These are phyloP conservation scores for Chlorophyllum brunneum DNA, from an alignment of 768 basidiomycete genomes.

Conservation along the genomic window DNA sequence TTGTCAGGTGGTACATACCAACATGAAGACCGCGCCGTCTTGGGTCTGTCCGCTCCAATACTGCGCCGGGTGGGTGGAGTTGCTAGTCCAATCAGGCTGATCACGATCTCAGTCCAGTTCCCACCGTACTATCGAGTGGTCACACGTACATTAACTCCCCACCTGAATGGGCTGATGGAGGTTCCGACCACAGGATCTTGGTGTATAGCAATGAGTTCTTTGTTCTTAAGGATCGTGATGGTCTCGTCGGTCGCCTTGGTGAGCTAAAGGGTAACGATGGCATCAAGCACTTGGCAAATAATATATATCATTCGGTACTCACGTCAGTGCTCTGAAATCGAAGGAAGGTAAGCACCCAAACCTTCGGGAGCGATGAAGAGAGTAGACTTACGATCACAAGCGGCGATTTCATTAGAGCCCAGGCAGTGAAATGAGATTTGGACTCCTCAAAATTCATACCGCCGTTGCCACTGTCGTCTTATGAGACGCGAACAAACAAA, in stretches of 20 bases:
- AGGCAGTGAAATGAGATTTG: slow-evolving; percentile 69
- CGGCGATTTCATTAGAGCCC: slow-evolving; percentile 70
- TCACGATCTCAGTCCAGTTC: slow-evolving; percentile 4
- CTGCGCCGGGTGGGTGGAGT: slow-evolving; percentile 54
- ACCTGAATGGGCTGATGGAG: slow-evolving; percentile 61
- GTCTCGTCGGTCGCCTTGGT: slow-evolving; percentile 43
- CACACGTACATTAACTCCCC: slow-evolving; percentile 59
- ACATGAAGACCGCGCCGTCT: slow-evolving; percentile 66
- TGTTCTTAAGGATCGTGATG: slow-evolving; percentile 55
- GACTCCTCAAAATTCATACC: slow-evolving; percentile 57
- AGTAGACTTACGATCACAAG: slow-evolving; percentile 44
- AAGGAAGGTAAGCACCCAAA: background rate
- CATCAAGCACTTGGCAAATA: background rate
- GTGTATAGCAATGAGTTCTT: slow-evolving; percentile 65
- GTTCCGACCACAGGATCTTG: slow-evolving; percentile 63
- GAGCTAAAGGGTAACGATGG: slow-evolving; percentile 37
- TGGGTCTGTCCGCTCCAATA: slow-evolving; percentile 68
- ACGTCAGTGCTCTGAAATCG: slow-evolving; percentile 32
- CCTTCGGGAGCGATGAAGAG: background rate
- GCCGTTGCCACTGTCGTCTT: slow-evolving; percentile 51
- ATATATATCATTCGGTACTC: background rate
- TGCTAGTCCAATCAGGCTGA: slow-evolving; percentile 39
- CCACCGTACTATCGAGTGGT: background rate
- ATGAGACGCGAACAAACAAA: background rate
- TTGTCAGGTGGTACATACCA: slow-evolving; percentile 33